Base-by-base conservation (phyloP, 78 protist species). In the Dictyostelium capitatum region DNA sequence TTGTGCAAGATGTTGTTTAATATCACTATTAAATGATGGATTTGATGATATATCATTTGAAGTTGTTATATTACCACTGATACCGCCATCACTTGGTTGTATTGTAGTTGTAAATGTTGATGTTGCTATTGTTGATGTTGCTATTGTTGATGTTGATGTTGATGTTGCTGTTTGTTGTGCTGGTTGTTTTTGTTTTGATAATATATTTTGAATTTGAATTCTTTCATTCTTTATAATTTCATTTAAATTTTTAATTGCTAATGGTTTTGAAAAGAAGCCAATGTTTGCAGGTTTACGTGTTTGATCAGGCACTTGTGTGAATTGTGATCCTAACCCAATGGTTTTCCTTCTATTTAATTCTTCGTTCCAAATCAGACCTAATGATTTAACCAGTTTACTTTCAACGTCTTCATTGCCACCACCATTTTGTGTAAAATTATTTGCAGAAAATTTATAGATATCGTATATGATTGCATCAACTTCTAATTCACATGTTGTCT, bases 401-500 rank as follows among this genome's bases (percentile, higher is more conserved):
- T 92, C 92, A 4, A 46, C 53, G 9, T 92, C 79, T 28, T 11
- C 3, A 30, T 56, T 25, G n/a, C n/a, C n/a, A n/a, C n/a, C n/a
- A 37, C 43, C 43, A 37, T 37, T 37, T 37, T 62, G 20, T 19
- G 92, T 75, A 15, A 43, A 48, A 57, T 50, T 87, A 51, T 87
- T 87, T 23, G 50, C 50, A 19, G 48, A 65, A 37, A 77, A 57
- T 62, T 87, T 87, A 54, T 43, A 37, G 2, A 70, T 90, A 51
- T 74, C 91, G 51, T 57, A 74, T 1, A 92, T 67, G 43, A 50
- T 37, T 9, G 74, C 95, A 70, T 92, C 95, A 4, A 80, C 83
- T 50, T 92, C 95, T 20, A 92, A 57, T 14, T 92, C 95, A 30
- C 95, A 92, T 15, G 95, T 92, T 30, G 95, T 83, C 70, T 87